A percentile compares a stretch with the other conserved stretches of the same genome.
Evolutionary conservation across 2,329 filamentous ascomycete genomes (phyloP).

Genomic region (Trichophaea hybrida): DNA sequence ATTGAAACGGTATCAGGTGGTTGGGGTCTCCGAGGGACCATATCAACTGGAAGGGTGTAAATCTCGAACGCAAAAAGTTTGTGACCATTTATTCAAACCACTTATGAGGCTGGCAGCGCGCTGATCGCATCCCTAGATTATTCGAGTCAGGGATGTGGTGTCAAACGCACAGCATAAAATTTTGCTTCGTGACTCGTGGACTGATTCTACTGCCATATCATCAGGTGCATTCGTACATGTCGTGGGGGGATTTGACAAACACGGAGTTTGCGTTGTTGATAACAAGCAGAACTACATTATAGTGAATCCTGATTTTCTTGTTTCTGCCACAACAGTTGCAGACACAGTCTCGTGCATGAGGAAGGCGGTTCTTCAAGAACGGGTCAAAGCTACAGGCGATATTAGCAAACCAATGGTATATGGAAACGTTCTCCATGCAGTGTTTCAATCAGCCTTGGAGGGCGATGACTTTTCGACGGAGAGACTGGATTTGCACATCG

Average conservation of each 20-base stretch:
- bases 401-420: constrained; percentile 72
- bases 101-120: neutral
- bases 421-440: constrained; percentile 82
- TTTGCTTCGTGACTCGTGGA: constrained; percentile 72
- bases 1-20: constrained; percentile 26
- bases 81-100: constrained; percentile 16
- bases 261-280: constrained; percentile 65
- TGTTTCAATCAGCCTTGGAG: constrained; percentile 82
- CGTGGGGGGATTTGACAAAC: constrained; percentile 57
- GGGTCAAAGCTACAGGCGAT: constrained; percentile 78
- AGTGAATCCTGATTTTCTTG: constrained; percentile 83
- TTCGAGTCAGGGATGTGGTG: constrained; percentile 68
- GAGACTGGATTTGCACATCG: constrained; percentile 53
- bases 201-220: constrained; percentile 56
- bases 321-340: constrained; percentile 89
- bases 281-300: constrained; percentile 75
- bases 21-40: constrained; percentile 22
- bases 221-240: constrained; percentile 70
- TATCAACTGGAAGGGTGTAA: constrained; percentile 30
- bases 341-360: constrained; percentile 88
- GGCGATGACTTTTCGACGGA: constrained; percentile 63
- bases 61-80: constrained; percentile 58
- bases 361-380: constrained; percentile 82
- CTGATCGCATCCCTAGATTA: constrained; percentile 41
- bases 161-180: constrained; percentile 52